Conservation (phyloP, 225 moss, liverwort and hornwort species). For the Antitrichia curtipendula region DNA sequence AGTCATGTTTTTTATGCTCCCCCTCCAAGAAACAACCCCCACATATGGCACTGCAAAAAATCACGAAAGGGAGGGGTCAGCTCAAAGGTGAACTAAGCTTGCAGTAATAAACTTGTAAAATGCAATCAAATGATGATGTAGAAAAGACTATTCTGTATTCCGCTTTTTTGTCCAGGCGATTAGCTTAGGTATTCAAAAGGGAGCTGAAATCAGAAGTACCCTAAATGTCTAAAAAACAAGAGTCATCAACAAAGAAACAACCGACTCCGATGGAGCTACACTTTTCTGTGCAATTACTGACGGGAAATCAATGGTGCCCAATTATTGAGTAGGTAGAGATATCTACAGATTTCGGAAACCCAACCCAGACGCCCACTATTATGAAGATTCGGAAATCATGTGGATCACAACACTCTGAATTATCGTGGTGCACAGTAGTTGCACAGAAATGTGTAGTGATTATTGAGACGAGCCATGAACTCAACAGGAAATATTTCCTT, state of each 20-base stretch:
- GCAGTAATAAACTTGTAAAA: neutral
- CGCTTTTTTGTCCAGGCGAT: neutral
- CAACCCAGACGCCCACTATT: too few relatives aligned
- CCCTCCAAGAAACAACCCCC: slow-evolving; percentile 2
- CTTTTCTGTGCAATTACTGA: neutral
- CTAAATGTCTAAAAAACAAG: neutral
- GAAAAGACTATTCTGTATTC: neutral
- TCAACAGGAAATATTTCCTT: neutral
- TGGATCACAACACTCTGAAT: neutral
- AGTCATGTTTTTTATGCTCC: slow-evolving; percentile 3
- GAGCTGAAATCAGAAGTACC: neutral
- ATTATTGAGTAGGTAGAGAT: neutral
- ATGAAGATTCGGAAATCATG: neutral
- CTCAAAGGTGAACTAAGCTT: neutral
- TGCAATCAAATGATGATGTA: neutral
- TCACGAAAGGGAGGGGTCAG: neutral
- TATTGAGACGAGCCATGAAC: neutral
- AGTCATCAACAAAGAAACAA: neutral
- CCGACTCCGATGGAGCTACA: neutral
- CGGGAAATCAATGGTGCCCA: neutral
- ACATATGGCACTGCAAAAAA: slow-evolving; percentile 17
- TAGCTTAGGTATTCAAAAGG: neutral
- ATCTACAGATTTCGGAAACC: neutral
- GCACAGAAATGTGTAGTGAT: neutral
- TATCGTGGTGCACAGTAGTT: neutral